Evolutionary conservation across 768 basidiomycete genomes (phyloP).

Genomic region (Boletus sp.): DNA sequence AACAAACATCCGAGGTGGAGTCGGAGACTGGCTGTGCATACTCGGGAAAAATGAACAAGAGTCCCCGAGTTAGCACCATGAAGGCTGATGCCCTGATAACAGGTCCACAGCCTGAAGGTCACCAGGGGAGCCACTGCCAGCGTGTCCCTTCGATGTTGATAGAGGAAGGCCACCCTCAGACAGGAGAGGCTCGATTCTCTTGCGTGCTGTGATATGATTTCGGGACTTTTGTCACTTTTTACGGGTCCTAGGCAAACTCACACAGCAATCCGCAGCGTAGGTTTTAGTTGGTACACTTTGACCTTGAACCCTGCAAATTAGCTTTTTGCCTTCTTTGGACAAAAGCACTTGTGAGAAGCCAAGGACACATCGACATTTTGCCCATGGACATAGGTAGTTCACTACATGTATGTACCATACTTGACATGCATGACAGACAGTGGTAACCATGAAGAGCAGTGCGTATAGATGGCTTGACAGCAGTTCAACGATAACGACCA

Average conservation of each 20-base stretch:
- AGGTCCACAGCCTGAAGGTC: background rate
- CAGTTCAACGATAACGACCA: slow-evolving; percentile 11
- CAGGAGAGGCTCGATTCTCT: background rate
- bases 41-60: background rate
- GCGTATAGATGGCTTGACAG: slow-evolving; percentile 3
- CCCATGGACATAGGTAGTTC: slow-evolving; percentile 1
- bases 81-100: background rate
- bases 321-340: background rate
- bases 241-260: background rate
- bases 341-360: background rate
- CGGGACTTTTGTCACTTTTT: background rate
- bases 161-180: background rate
- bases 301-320: background rate
- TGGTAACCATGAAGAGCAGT: background rate
- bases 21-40: background rate
- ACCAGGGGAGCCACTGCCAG: background rate
- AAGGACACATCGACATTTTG: background rate
- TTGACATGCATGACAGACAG: background rate
- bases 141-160: background rate
- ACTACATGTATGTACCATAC: background rate
- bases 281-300: background rate
- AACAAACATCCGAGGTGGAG: background rate
- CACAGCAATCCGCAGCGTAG: slow-evolving; percentile 11
- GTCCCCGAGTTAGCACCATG: background rate
- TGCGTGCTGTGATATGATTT: background rate